Evolutionary conservation across 1,139 yeast genomes (phyloP), one percentile per base, ranked within the genome.

Genomic region (Taiozyma sp.): DNA sequence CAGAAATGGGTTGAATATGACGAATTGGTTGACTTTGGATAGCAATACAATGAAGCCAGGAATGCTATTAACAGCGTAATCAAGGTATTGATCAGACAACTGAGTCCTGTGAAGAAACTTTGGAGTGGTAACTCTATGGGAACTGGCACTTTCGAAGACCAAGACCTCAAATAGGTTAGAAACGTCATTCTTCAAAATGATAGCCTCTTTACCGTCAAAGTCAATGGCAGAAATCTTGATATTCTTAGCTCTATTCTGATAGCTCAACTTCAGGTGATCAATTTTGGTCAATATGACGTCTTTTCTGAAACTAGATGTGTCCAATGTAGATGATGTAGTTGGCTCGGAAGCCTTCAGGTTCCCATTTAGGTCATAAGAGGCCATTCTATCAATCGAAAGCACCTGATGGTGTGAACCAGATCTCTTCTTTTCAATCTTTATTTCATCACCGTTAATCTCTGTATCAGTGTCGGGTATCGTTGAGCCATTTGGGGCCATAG

Each of bases 201-300:
- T 63, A 0, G 84, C 86, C 61, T 87, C 92, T 58, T 79, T 79
- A 43, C 78, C 80, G 34, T 76, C 76, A 58, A 72, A 80, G 4
- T 65, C 60, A 8, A 84, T 49, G 8, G 78, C 75, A 44, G 73
- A 67, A 3, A 80, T 70, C 51, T 74, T 74, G 39, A 84, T 57
- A 9, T 69, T 63, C 4, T 64, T 57, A n/a, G 65, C 54, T 29
- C 68, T 64, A 8, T 68, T 67, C 19, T 65, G 65, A 23, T 70
- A 58, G 19, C 69, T 68, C 24, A 79, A 46, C 9, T 62, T 58
- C 32, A 75, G 66, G 0, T 78, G 68, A 34, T 83, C 85, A 8
- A 87, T 68, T 58, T 76, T 79, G 0, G 91, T 82, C 53, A 88
- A 70, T 22, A 85, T 81, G 64, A 85, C 76, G 64, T 89, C 96